Evolutionary conservation across 73 alveolate genomes (phyloP).

Genomic region (Uronychia setigera): DNA sequence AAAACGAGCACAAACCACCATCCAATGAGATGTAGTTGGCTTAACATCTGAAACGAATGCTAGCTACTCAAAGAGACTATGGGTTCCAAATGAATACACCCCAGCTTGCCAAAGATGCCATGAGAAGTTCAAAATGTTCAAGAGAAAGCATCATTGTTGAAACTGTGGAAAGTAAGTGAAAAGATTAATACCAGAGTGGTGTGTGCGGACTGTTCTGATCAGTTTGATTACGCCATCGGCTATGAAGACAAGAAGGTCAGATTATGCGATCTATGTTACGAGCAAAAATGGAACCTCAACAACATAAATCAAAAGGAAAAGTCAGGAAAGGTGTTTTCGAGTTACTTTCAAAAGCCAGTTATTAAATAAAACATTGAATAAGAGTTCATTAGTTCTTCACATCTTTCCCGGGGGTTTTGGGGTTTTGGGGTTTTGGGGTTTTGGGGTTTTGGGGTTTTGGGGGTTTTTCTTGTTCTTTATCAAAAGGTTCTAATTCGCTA

Average conservation of each 20-base stretch:
- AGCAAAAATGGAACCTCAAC: not conserved
- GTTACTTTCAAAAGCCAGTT: no score
- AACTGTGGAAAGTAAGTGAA: constrained; percentile 29
- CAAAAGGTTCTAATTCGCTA: no score
- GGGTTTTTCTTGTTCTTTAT: no score
- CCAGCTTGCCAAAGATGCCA: constrained; percentile 16
- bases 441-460: no score
- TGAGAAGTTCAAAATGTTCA: constrained; percentile 6
- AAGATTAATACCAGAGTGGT: constrained; percentile 7
- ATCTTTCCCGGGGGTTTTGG: no score
- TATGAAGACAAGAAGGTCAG: constrained; percentile 38
- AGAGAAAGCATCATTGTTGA: constrained; percentile 47
- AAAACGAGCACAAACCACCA: not conserved
- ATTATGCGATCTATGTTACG: constrained; percentile 37
- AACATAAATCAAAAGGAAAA: not conserved
- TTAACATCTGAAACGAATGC: no score
- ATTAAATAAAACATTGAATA: no score
- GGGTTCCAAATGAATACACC: constrained; percentile 47
- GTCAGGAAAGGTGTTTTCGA: not conserved
- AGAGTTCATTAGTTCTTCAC: no score
- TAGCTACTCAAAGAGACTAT: constrained; percentile 18
- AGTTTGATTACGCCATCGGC: constrained; percentile 34
- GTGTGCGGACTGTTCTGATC: constrained; percentile 31
- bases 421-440: no score
- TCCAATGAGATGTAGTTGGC: not conserved